phyloP scores from a whole-genome alignment of 192 early-diverging fungal species.

The Paraglomus brasilianum region DNA sequence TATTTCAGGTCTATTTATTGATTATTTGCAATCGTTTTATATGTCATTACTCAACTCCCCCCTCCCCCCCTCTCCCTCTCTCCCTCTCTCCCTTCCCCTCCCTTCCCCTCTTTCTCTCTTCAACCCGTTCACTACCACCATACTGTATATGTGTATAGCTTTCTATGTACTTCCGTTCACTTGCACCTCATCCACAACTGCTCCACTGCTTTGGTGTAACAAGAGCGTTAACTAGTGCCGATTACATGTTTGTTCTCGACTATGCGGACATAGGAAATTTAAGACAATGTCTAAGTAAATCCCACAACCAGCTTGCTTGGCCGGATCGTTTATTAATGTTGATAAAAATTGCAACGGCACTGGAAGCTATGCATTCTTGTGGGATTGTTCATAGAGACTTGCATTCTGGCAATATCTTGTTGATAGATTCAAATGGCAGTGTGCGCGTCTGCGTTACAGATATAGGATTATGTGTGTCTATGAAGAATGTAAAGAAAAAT shows the following conservation, averaged over 20 bases:
- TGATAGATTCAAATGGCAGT: no score
- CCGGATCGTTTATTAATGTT: neutral
- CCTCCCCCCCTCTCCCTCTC: no score
- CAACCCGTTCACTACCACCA: no score
- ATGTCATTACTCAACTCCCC: no score
- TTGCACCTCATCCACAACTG: no score
- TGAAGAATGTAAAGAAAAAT: slow-evolving; percentile 29
- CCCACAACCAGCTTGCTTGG: neutral
- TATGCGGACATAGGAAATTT: slow-evolving; percentile 5
- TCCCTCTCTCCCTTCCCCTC: no score
- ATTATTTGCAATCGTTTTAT: no score
- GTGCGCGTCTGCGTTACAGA: neutral
- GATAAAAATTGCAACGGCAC: neutral
- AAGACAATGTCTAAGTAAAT: slow-evolving; percentile 1
- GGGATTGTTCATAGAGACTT: slow-evolving; percentile 19
- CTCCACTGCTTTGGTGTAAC: neutral
- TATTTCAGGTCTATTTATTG: no score
- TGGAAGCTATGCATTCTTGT: slow-evolving; percentile 2
- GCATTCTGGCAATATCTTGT: slow-evolving; percentile 15
- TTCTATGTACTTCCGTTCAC: no score
- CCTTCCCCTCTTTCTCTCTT: no score
- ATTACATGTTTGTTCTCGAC: slow-evolving; percentile 3
- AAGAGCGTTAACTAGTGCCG: neutral
- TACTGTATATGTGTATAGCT: no score
- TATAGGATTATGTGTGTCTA: slow-evolving; percentile 24